Evolutionary conservation across 2,329 filamentous ascomycete species (phyloP), one percentile per base, ranked within the genome.

Genomic region (Phialocephala subalpina): DNA sequence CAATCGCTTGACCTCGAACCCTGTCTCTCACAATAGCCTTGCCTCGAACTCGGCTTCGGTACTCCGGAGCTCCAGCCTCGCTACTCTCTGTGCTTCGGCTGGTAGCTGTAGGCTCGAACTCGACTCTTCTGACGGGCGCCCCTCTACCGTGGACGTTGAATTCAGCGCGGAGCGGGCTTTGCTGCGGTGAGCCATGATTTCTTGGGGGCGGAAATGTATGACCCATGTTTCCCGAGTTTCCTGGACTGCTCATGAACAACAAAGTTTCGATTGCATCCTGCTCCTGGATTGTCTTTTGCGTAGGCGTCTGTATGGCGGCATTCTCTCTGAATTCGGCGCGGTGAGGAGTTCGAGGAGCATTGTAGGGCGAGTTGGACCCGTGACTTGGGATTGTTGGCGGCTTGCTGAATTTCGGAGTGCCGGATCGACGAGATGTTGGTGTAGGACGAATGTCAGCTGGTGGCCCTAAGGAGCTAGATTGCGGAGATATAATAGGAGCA

Each of bases 241-340:
- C 90, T 0, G 91, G 91, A 68, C 90, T 92, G 73, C 92, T 93
- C 88, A 96, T 91, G 74, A 94, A 94, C 29, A 95, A 82, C 27
- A 96, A 79, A 0, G 91, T 91, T 75, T 94, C 92, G 56, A 95
- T 88, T 6, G 92, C 92, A 73, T 95, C 92, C 74, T 94, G 91
- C 75, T 96, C 92, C 60, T 91, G 86, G 9, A 86, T 81, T 25
- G 88, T 88, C 69, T 92, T 90, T 63, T 89, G 90, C 0, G 90
- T 70, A 29, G 76, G 89, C 35, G 90, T 92, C 67, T 89, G 88
- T 4, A 91, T 79, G 18, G 64, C 25, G 12, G 56, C 36, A 47
- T 68, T 69, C 11, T 71, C 70, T 66, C 66, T 69, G 20, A 67
- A 66, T n/a, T 72, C 65, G 33, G 63, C 60, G 12, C 64, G 68